phyloP scores from a whole-genome alignment of 2,329 filamentous ascomycete species.

The Zasmidium angulare region DNA sequence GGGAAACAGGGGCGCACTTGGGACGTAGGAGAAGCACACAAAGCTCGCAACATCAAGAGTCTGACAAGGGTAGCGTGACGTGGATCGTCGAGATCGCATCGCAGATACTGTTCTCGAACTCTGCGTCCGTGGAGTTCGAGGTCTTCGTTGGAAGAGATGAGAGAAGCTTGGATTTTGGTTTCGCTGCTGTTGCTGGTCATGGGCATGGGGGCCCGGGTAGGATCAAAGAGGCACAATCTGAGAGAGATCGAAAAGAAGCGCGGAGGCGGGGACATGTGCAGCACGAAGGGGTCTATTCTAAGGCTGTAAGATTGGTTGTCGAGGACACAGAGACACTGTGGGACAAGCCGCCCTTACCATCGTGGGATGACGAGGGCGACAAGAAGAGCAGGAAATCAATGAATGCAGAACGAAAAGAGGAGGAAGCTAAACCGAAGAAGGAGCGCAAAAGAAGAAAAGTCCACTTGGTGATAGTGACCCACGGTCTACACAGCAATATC shows the following conservation, averaged over 20 bases:
- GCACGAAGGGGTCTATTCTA: slow-evolving; percentile 77
- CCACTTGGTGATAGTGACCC: slow-evolving; percentile 88
- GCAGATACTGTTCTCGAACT: slow-evolving; percentile 90
- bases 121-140: slow-evolving; percentile 85
- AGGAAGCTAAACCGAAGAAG: slow-evolving; percentile 25
- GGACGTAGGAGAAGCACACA: slow-evolving; percentile 38
- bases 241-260: slow-evolving; percentile 50
- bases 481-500: slow-evolving; percentile 93
- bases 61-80: slow-evolving; percentile 59
- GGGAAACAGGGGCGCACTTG: slow-evolving; percentile 57
- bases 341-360: slow-evolving; percentile 84
- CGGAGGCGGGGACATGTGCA: slow-evolving; percentile 64
- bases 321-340: slow-evolving; percentile 88
- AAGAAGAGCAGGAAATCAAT: slow-evolving; percentile 23
- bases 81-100: slow-evolving; percentile 93
- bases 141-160: slow-evolving; percentile 81
- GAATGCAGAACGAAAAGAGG: slow-evolving; percentile 17
- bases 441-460: slow-evolving; percentile 69
- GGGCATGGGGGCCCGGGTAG: slow-evolving; percentile 62
- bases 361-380: slow-evolving; percentile 48
- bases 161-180: slow-evolving; percentile 71
- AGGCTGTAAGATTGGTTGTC: slow-evolving; percentile 72
- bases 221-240: slow-evolving; percentile 68
- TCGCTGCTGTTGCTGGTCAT: slow-evolving; percentile 55
- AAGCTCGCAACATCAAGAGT: slow-evolving; percentile 39